Evolutionary conservation across 106 monocot species (phyloP), one percentile per base, ranked within the genome.

Genomic region (Posidonia australis): DNA sequence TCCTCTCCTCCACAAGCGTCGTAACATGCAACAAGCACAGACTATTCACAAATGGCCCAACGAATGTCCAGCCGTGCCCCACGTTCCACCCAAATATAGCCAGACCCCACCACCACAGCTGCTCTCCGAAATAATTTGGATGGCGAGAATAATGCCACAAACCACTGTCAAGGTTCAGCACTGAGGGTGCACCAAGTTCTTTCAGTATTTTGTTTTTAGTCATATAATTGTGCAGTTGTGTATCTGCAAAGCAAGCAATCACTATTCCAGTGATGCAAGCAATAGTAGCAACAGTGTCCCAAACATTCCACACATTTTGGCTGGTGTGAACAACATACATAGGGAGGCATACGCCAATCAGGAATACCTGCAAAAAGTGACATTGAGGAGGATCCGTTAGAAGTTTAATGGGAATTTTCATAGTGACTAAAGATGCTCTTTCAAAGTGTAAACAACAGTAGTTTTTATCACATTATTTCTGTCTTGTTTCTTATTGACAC

Each of bases 21-120:
- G 94, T 96, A 7, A 96, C 90, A 74, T 90, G 84, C 0, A 66
- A 79, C 60, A 96, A 74, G 76, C 90, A 90, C 55, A 87, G 53
- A 53, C 78, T 90, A 69, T 96, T 96, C 30, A 82, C 73, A 51
- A 90, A 66, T 27, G 94, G 80, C 16, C 94, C 94, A 2, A 84
- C 32, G 58, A 80, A 82, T 63, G 82, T 96, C 94, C 94, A 96
- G 26, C 75, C 76, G 19, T 82, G 65, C 2, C 94, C 94, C 5
- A 75, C n/a, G 42, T 80, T 96, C 79, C 81, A 77, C 17, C 76
- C 86, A 70, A 82, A 96, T 9, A 86, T 22, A 24, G 62, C 82
- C 57, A 96, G 66, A 9, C 86, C 86, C 94, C 94, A 96, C 94
- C 94, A 96, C 86, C 86, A 96, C 44, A 96, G 65, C 81, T 96